Evolutionary conservation across 257 asterid species (phyloP), one percentile per base, ranked within the genome.

Genomic region (Ballota nigra): DNA sequence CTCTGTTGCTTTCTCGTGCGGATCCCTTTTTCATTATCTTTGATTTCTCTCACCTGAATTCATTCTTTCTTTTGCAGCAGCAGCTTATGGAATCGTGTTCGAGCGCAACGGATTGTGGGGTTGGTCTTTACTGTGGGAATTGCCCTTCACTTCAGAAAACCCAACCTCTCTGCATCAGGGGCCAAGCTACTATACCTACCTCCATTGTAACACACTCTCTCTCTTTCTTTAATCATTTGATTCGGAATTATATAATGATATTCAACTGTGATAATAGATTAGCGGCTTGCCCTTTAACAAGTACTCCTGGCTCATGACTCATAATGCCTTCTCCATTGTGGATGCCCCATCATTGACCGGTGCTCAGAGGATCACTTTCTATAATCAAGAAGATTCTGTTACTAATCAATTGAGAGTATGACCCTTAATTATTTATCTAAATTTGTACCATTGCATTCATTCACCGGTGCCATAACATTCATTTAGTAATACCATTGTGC

Each of bases 251-350:
- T 29, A 6, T 33, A 33, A 9, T 63, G 53, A 18, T 38, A 22
- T 18, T 31, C 16, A 47, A 5, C 19, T 79, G 63, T 71, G 34
- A 5, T 66, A 16, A 71, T 79, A 93, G 96, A 71, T 91, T 49
- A 77, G 87, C 72, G 98, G 97, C 65, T 75, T 88, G 81, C 98
- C 99, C 73, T 94, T 94, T 78, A 94, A 91, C 86, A 94, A 91
- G 79, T 94, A 94, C 85, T 65, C 99, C 0, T 94, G 99, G 99
- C 79, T 94, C 81, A 82, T 94, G 80, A 89, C 99, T 68, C 98
- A 94, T 70, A 94, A 94, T 76, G 89, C 98, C 4, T 94, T 94
- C 78, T 94, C 99, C 45, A 89, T 87, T 73, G 96, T 86, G 64
- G 93, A 91, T 80, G 98, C 97, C 0, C 98, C 97, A 0, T 82